Base-by-base conservation (phyloP, 164 flowering plant species). In the Umbellularia californica region DNA sequence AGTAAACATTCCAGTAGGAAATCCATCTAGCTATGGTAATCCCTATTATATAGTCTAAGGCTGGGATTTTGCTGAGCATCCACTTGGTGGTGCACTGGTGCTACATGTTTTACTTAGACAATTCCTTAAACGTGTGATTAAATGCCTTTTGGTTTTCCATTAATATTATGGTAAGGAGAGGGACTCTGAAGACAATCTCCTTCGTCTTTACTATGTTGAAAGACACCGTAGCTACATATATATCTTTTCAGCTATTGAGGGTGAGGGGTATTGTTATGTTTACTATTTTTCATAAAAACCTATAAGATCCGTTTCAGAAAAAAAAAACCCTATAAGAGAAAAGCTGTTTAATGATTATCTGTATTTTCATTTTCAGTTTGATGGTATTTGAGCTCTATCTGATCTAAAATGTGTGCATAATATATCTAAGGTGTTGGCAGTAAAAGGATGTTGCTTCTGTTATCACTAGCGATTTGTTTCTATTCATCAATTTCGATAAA, bases 1-100 rank as follows among this genome's bases (percentile, higher is more conserved):
- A 87, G 50, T 73, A 73, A 50, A 67, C 24, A 47, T 47, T 50
- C 63, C 47, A 63, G 23, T 11, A 20, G 12, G 19, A 6, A 15
- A 23, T 71, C 65, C 33, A 27, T 11, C 47, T 58, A 51, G 47
- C 41, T 19, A 20, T 60, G 63, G 50, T 52, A 58, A 58, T 60
- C 24, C 15, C 67, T 64, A 12, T 47, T 7, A 19, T 28, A 41
- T 22, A 47, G 71, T 20, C 15, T 9, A 69, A 41, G 2, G 55
- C 15, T 2, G 35, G 51, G 71, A 69, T 69, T 64, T 67, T 67
- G 70, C 30, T 28, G 47, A 27, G 27, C 47, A 52, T 47, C 50
- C 50, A 20, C 47, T 30, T 15, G 28, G 70, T 67, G 35, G 35
- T 30, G 5, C 5, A 30, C 5, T 20, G 70, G 70, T 69, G 71